Base-by-base conservation (phyloP, 176 grass and related monocot genomes). In the Eragrostis nindensis region DNA sequence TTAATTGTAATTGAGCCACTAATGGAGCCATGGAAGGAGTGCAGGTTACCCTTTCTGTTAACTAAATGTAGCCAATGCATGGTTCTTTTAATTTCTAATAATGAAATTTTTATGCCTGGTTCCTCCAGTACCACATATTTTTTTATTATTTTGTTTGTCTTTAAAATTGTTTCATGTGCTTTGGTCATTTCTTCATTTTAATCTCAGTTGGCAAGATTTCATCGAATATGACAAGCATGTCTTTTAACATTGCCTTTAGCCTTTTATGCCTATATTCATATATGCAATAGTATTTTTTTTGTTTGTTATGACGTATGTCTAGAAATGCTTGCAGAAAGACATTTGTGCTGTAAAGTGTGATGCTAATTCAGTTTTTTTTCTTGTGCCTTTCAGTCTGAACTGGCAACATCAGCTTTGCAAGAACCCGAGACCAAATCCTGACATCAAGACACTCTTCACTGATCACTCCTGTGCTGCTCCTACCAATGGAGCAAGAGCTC, bases 331-430 rank as follows among this genome's bases (percentile, higher is more conserved):
- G 19, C 36, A 56, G 42, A 64, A 64, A 63, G 4, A 3, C 26
- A 13, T 70, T 88, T 0, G n/a, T 80, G 14, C 47, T 76, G 7
- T 72, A 29, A 77, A 80, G 46, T 32, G 0, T 62, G 42, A 74
- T n/a, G n/a, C 71, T 89, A 73, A 77, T 43, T 66, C 57, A 19
- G 26, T 15, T 69, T 13, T 76, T 10, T 70, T 83, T 62, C 18
- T 67, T 75, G 24, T 72, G 50, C 21, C 64, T 75, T 92, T 44
- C 68, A 98, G 95, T 74, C 86, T 99, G 62, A 99, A 99, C 75
- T 99, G 96, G 97, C 96, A 99, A 60, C 96, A 99, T 89, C 96
- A 99, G 80, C 89, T 99, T 25, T 99, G 96, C 93, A 99, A 99
- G 90, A 99, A 99, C 80, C 96, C 96, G 22, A 92, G 96, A 69